Base-by-base conservation (phyloP, 2,329 filamentous ascomycete genomes). In the Xylaria polymorpha region DNA sequence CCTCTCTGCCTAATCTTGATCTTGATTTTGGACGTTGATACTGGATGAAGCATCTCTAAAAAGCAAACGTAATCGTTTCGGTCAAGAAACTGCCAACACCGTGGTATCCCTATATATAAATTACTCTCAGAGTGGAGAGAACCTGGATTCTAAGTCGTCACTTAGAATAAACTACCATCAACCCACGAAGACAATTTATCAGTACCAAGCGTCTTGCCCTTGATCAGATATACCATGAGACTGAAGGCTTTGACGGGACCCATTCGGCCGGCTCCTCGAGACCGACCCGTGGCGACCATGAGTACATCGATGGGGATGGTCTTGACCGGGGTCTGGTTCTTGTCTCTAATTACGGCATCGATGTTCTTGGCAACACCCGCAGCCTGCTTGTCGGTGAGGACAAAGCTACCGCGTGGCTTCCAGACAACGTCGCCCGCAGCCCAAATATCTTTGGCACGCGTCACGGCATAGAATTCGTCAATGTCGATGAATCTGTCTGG, bases 361-460 rank as follows among this genome's bases (percentile, higher is more conserved):
- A 88, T 79, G 73, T 88, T 88, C 79, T 85, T 86, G 56, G 80
- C 84, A 3, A 87, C 85, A 37, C 83, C 84, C 22, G 81, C 82
- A 3, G 86, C 85, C 83, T 88, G 86, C 72, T 86, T 86, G 66
- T 87, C 71, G 73, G 82, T 79, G 66, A 82, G 77, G 39, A 84
- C 76, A 67, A 81, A 85, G 35, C 80, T 80, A n/a, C 79, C 80
- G 18, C 82, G 80, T 25, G 86, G 85, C 74, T 82, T 83, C 72
- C 82, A 84, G 29, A 87, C 83, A 50, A 87, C 77, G 64, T 88
- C 86, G 29, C 86, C 86, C 2, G 83, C 81, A 8, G 86, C 86
- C 86, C 86, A 88, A 29, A 87, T 81, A 61, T 82, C 77, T 18
- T 81, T 76, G 14, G 80, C 78, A 8, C 79, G 81, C 70, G 80